These are phyloP conservation scores for Bryum argenteum DNA, from an alignment of 225 moss, liverwort and hornwort species.

Conservation along the genomic window DNA sequence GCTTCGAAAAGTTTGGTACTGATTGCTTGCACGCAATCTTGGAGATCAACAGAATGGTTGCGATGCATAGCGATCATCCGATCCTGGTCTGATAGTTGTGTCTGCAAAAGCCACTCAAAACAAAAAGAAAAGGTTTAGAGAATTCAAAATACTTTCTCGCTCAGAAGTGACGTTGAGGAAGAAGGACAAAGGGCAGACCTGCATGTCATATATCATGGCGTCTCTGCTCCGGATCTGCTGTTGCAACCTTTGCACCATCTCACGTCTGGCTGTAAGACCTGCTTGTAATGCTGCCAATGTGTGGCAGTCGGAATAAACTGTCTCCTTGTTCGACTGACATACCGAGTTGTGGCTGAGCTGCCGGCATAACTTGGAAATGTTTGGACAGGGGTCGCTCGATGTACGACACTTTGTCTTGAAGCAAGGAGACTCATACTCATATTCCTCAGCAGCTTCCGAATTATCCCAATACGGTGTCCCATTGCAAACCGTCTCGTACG, in stretches of 20 bases:
- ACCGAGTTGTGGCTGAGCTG: conserved; percentile 45
- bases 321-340: conserved; percentile 34
- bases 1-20: conserved; percentile 53
- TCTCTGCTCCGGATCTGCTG: conserved; percentile 75
- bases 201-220: conserved; percentile 70
- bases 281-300: conserved; percentile 43
- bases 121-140: not conserved
- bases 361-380: conserved; percentile 29
- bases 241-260: conserved; percentile 64
- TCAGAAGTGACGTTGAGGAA: not conserved
- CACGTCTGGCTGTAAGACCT: conserved; percentile 51
- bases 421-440: conserved; percentile 29
- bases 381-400: conserved; percentile 28
- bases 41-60: conserved; percentile 62
- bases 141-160: not conserved
- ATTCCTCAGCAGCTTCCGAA: conserved; percentile 25
- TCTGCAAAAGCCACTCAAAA: conserved; percentile 24
- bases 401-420: conserved; percentile 35
- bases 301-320: conserved; percentile 41
- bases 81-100: conserved; percentile 52
- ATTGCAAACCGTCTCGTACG: conserved; percentile 27
- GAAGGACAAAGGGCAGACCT: conserved; percentile 30
- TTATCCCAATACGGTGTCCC: conserved; percentile 28
- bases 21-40: conserved; percentile 59
- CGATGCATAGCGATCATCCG: conserved; percentile 50